phyloP scores from a whole-genome alignment of 306 rosid genomes.

The Castanea mollissima region DNA sequence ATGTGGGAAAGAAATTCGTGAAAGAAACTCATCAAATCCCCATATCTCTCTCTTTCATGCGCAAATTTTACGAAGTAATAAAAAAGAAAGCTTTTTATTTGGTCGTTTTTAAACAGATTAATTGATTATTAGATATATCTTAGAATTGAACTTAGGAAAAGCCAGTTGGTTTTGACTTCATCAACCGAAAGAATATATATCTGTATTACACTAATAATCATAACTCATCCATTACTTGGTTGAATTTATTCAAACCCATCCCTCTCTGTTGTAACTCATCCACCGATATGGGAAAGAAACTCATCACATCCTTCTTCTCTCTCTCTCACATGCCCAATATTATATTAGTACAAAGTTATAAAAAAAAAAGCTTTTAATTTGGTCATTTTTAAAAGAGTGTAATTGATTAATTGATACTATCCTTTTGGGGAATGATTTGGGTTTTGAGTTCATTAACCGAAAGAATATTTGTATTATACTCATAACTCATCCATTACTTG shows the following conservation, averaged over 20 bases:
- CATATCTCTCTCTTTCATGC: neutral
- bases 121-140: neutral
- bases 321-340: neutral
- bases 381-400: neutral
- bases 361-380: neutral
- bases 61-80: neutral
- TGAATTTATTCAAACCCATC: neutral
- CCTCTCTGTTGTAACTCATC: conserved; percentile 2
- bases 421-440: neutral
- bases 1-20: conserved; percentile 10
- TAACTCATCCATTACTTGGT: neutral
- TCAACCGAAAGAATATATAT: neutral
- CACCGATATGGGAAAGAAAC: conserved; percentile 16
- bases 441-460: neutral
- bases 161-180: neutral
- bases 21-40: neutral
- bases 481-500: neutral
- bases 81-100: neutral
- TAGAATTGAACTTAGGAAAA: neutral
- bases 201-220: no score
- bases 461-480: neutral
- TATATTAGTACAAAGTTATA: neutral
- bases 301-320: neutral
- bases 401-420: neutral
- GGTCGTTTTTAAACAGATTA: neutral